Conservation (phyloP, 2,329 filamentous ascomycete genomes). For the Cucurbitaria berberidis region DNA sequence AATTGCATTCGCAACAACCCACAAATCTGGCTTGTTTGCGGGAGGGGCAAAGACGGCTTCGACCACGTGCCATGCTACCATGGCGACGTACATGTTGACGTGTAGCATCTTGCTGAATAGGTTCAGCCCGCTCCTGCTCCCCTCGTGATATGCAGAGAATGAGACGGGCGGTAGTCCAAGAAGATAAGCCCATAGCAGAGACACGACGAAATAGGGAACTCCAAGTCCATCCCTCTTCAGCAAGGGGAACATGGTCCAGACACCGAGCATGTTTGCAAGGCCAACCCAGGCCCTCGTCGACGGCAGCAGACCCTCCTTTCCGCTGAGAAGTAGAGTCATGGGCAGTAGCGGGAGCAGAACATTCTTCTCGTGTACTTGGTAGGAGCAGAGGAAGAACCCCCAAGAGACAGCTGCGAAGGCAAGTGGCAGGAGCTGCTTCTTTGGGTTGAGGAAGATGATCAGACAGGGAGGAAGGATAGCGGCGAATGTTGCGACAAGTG, state of each 20-base stretch:
- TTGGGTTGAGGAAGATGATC: constrained; percentile 78
- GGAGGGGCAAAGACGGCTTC: constrained; percentile 75
- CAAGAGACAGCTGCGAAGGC: constrained; percentile 85
- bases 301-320: constrained; percentile 76
- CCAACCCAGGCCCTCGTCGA: constrained; percentile 87
- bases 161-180: constrained; percentile 83
- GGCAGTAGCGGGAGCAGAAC: constrained; percentile 90
- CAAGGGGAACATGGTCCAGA: constrained; percentile 93
- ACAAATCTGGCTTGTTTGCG: constrained; percentile 82
- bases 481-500: constrained; percentile 74
- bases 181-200: constrained; percentile 88
- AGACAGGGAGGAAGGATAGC: constrained; percentile 81
- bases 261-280: constrained; percentile 89
- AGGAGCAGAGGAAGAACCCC: constrained; percentile 98
- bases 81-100: constrained; percentile 73
- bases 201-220: constrained; percentile 84
- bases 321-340: constrained; percentile 86
- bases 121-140: constrained; percentile 51
- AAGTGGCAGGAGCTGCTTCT: constrained; percentile 76
- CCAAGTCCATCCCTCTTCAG: constrained; percentile 82
- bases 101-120: constrained; percentile 75
- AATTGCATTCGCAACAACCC: constrained; percentile 89
- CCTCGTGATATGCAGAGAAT: constrained; percentile 68
- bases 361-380: constrained; percentile 98
- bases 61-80: constrained; percentile 80